Conservation (phyloP, 2,329 filamentous ascomycete species). For the Trichoderma simmonsii region DNA sequence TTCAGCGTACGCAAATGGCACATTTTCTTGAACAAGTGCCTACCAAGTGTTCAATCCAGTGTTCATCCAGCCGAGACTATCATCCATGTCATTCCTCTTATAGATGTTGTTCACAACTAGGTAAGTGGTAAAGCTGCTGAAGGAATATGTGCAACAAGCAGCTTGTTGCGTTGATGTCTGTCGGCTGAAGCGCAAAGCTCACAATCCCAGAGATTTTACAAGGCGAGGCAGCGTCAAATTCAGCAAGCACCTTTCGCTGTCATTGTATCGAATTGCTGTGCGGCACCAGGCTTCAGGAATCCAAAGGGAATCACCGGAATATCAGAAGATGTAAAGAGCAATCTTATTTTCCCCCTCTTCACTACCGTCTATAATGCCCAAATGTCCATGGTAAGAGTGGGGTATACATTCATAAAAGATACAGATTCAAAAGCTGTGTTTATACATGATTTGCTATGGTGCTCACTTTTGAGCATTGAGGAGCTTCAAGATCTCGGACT, state of each 20-base stretch:
- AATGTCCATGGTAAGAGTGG: constrained; percentile 6
- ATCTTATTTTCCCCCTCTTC: background rate
- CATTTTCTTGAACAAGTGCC: background rate
- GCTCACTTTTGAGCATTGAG: constrained; percentile 54
- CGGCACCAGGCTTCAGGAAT: background rate
- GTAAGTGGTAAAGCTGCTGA: background rate
- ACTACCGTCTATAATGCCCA: constrained; percentile 17
- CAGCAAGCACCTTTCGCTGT: background rate
- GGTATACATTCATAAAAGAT: constrained; percentile 18
- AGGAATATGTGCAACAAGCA: background rate
- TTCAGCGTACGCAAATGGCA: background rate
- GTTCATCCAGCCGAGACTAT: background rate
- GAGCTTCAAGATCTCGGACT: constrained; percentile 86
- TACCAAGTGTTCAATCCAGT: background rate
- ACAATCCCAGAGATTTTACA: background rate
- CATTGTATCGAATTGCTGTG: background rate
- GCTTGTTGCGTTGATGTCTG: background rate
- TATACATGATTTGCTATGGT: constrained; percentile 13
- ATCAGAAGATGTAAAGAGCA: background rate
- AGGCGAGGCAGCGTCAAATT: background rate
- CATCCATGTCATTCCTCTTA: background rate
- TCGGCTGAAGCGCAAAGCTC: background rate
- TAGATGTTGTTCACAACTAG: background rate
- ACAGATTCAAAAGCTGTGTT: constrained; percentile 17
- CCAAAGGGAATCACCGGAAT: background rate